Percentiles rank a stretch among this genome's conserved stretches.
phyloP scores from a whole-genome alignment of 345 rosid genomes.

The Odontarrhena argentea region DNA sequence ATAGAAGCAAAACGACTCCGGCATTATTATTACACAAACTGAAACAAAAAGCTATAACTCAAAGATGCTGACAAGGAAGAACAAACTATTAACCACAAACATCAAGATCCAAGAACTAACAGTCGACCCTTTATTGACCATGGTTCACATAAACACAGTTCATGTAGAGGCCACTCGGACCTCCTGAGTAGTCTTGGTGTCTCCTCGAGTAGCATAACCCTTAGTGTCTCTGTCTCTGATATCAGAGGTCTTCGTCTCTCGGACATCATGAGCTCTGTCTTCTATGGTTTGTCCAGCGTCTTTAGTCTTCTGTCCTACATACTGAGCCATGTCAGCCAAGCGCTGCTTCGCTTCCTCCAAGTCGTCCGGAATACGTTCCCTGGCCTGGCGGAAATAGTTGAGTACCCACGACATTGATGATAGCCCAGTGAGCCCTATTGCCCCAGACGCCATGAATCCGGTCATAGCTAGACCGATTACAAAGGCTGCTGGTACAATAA shows the following conservation, averaged over 20 bases:
- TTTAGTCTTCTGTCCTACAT: conserved; percentile 65
- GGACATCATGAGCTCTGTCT: conserved; percentile 55
- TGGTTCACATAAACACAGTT: not conserved
- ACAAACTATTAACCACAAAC: conserved; percentile 26
- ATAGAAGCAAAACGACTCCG: conserved; percentile 24
- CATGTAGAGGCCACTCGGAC: conserved; percentile 40
- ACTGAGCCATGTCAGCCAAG: conserved; percentile 47
- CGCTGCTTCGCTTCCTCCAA: conserved; percentile 57
- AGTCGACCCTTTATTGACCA: conserved; percentile 20
- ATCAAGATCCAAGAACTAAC: conserved; percentile 10
- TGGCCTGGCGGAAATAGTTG: conserved; percentile 42
- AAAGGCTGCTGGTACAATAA: conserved; percentile 71
- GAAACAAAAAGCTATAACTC: not conserved
- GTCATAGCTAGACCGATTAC: conserved; percentile 55
- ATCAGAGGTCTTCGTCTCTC: conserved; percentile 36
- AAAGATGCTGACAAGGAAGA: conserved; percentile 22
- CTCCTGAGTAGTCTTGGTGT: conserved; percentile 38
- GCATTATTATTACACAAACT: conserved; percentile 23
- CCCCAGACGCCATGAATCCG: conserved; percentile 68
- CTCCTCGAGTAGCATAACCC: not conserved
- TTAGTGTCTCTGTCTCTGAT: not conserved
- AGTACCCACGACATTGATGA: conserved; percentile 65
- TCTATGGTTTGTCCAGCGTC: conserved; percentile 66
- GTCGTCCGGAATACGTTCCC: conserved; percentile 47
- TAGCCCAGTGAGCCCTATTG: conserved; percentile 70